Base-by-base conservation (phyloP, 2,329 filamentous ascomycete genomes). In the Massarina eburnea region DNA sequence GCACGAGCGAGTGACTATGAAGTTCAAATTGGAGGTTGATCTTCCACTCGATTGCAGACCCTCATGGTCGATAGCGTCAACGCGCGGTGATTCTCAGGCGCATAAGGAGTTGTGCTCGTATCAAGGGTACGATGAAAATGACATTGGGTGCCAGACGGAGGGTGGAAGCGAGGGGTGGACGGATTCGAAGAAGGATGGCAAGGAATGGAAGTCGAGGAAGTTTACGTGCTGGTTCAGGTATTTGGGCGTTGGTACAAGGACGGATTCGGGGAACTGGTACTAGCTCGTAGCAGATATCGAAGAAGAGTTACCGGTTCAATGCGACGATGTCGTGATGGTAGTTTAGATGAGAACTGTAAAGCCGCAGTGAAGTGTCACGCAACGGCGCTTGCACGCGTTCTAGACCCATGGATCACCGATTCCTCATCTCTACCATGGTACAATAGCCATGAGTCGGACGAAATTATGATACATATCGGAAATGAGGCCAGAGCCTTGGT, bases 151-250 rank as follows among this genome's bases (percentile, higher is more conserved):
- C 18, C 22, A 39, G 9, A 15, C 5, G 12, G n/a, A 19, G 15
- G 20, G 15, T 27, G 2, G 8, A 3, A 39, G 9, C 9, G 7
- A 6, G 7, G 12, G n/a, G 20, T 26, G 17, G 24, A 17, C 9
- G 17, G 12, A 39, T 6, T 24, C 4, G 4, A n/a, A 17, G 4
- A 15, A 30, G 10, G 15, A 8, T 12, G 22, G 20, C 5, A 12
- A 15, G 10, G 21, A 32, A 5, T 15, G 29, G 10, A 33, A 22
- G 15, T 14, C 33, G n/a, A 27, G 39, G 6, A 15, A 33, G 1
- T 41, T 33, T 18, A 5, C 8, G 10, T 41, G 39, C 20, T 20
- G 15, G 27, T 41, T 41, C 29, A 21, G 15, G 15, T 41, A 41
- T 15, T 9, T 33, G 4, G 39, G 39, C 6, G 5, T 5, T 20